phyloP scores from a whole-genome alignment of 140 eudicot genomes.

The Anethum foeniculum region DNA sequence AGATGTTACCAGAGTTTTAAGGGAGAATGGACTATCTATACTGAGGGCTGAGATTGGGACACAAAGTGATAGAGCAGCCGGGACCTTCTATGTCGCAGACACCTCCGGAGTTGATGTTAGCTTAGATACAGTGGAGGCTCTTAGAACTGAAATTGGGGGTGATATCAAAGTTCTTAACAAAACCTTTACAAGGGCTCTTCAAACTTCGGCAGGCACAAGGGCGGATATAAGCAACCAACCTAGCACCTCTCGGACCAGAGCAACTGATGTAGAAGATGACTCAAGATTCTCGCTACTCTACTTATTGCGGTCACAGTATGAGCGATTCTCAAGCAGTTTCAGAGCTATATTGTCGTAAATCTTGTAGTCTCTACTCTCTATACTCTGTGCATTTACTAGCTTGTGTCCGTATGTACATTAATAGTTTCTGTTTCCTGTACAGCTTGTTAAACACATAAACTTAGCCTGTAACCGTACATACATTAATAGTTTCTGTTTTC shows the following conservation, averaged over 20 bases:
- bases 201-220: slow-evolving; percentile 8
- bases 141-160: slow-evolving; percentile 47
- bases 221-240: background rate
- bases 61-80: slow-evolving; percentile 53
- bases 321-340: slow-evolving; percentile 58
- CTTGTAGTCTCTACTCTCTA: background rate
- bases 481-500: background rate
- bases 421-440: background rate
- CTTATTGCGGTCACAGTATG: slow-evolving; percentile 65
- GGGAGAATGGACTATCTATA: slow-evolving; percentile 75
- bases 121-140: slow-evolving; percentile 28
- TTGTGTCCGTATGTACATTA: background rate
- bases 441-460: background rate
- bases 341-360: slow-evolving; percentile 31
- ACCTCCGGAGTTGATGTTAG: slow-evolving; percentile 40
- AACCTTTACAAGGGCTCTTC: slow-evolving; percentile 10
- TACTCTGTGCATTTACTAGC: background rate
- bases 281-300: slow-evolving; percentile 51
- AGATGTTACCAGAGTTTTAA: slow-evolving; percentile 71
- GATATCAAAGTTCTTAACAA: slow-evolving; percentile 23
- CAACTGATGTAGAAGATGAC: slow-evolving; percentile 22
- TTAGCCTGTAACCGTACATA: background rate
- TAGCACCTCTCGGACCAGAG: slow-evolving; percentile 12
- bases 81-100: slow-evolving; percentile 70
- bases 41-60: slow-evolving; percentile 59